Base-by-base conservation (phyloP, 2,329 filamentous ascomycete species). In the Sclerotinia nivalis region DNA sequence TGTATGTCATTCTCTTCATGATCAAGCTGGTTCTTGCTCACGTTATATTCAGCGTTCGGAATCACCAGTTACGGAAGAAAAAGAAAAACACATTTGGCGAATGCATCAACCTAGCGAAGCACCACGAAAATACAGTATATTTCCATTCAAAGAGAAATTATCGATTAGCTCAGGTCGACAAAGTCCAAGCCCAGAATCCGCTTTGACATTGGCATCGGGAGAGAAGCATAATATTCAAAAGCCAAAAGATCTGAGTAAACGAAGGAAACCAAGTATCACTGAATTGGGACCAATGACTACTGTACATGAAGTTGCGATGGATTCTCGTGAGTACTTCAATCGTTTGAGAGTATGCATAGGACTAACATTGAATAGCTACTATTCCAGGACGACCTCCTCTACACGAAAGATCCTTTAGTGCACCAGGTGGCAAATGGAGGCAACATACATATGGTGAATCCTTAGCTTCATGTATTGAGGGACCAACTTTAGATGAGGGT, bases 261-360 rank as follows among this genome's bases (percentile, higher is more conserved):
- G 88, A 74, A 85, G 88, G 72, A 91, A 91, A 76, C 81, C 87
- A 74, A 90, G 86, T 78, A 85, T 89, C 20, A 86, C 87, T 13
- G 89, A 91, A 72, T 79, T 90, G 62, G 88, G 87, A 2, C 87
- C 87, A 47, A 89, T 90, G 88, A 89, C 88, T 7, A 90, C 88
- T 1, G 88, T 91, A 20, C 88, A 90, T 73, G 89, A 91, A 76
- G 80, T 85, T 62, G 79, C 87, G 66, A 90, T 91, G 88, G 89
- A 91, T 79, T 91, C 89, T 75, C 89, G 89, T 91, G 82, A 82
- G 89, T 77, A 10, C 31, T 56, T 25, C n/a, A 12, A 50, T 37
- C 28, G 62, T 10, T 60, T 62, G 34, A 12, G 50, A 60, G 56
- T 45, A 58, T 43, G 49, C 40, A 62, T 69, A 70, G 68, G 66